phyloP scores from a whole-genome alignment of 768 basidiomycete genomes.

The Porphyrellus cyaneotinctus region DNA sequence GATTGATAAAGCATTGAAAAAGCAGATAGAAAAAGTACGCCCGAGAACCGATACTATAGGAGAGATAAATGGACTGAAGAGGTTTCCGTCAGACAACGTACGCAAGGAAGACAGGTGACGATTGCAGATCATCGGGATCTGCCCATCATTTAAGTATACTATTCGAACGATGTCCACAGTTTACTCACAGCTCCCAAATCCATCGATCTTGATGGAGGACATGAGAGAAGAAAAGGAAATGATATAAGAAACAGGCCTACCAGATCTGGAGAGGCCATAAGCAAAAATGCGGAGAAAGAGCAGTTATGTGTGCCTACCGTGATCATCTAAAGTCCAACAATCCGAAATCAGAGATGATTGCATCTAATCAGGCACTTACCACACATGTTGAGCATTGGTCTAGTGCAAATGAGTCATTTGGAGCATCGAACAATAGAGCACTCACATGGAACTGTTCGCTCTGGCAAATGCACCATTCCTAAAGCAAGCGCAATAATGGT shows the following conservation, averaged over 20 bases:
- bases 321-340: constrained; percentile 55
- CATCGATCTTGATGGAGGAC: constrained; percentile 56
- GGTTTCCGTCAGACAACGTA: constrained; percentile 28
- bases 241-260: constrained; percentile 30
- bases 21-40: constrained; percentile 92
- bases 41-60: constrained; percentile 66
- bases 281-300: background rate
- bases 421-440: background rate
- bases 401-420: constrained; percentile 26
- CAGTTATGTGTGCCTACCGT: constrained; percentile 46
- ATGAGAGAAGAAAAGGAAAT: background rate
- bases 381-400: constrained; percentile 86
- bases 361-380: constrained; percentile 40
- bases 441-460: constrained; percentile 88
- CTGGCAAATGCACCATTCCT: constrained; percentile 86
- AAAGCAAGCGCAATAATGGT: constrained; percentile 85
- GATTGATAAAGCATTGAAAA: constrained; percentile 89
- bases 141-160: constrained; percentile 1
- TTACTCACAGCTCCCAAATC: constrained; percentile 74
- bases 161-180: background rate
- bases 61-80: background rate
- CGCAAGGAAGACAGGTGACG: constrained; percentile 67
- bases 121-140: constrained; percentile 83
- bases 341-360: background rate
- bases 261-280: constrained; percentile 38